phyloP scores from a whole-genome alignment of 805 yeast species.

The Metschnikowia reukaufii region DNA sequence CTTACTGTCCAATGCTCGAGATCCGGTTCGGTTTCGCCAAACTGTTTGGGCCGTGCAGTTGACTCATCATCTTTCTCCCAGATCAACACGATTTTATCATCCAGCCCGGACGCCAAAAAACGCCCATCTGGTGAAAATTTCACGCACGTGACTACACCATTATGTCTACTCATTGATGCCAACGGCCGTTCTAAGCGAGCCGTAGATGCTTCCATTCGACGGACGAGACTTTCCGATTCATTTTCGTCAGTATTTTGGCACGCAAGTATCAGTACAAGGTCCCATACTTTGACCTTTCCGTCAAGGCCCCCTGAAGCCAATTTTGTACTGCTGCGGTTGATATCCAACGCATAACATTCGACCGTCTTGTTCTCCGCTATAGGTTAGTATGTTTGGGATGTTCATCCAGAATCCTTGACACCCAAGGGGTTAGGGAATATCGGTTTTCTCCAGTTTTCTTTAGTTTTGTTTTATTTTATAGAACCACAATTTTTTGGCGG shows the following conservation, averaged over 20 bases:
- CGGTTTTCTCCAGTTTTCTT: too few relatives aligned
- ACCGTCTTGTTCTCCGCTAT: slow-evolving; percentile 74
- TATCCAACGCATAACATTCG: slow-evolving; percentile 82
- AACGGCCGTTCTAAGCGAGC: slow-evolving; percentile 49
- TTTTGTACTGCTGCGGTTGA: slow-evolving; percentile 78
- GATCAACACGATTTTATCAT: slow-evolving; percentile 84
- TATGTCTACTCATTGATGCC: slow-evolving; percentile 91
- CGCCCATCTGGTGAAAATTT: slow-evolving; percentile 91
- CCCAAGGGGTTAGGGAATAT: too few relatives aligned
- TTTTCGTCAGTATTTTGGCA: slow-evolving; percentile 25
- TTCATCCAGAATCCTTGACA: background rate
- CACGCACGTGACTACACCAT: slow-evolving; percentile 94
- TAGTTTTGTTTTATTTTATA: too few relatives aligned
- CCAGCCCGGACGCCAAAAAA: slow-evolving; percentile 92
- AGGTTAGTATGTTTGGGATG: slow-evolving; percentile 22
- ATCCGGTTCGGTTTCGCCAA: slow-evolving; percentile 71
- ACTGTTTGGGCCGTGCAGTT: slow-evolving; percentile 53
- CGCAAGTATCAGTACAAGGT: slow-evolving; percentile 51
- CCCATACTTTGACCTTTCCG: slow-evolving; percentile 92
- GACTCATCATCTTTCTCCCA: slow-evolving; percentile 87
- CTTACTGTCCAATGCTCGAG: slow-evolving; percentile 93
- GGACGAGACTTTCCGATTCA: too few relatives aligned
- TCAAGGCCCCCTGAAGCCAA: slow-evolving; percentile 91
- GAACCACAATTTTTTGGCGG: too few relatives aligned
- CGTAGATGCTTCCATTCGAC: too few relatives aligned